These are phyloP conservation scores for Trichosporon coremiiforme DNA, from an alignment of 1,284 basidiomycete species.

Conservation along the genomic window DNA sequence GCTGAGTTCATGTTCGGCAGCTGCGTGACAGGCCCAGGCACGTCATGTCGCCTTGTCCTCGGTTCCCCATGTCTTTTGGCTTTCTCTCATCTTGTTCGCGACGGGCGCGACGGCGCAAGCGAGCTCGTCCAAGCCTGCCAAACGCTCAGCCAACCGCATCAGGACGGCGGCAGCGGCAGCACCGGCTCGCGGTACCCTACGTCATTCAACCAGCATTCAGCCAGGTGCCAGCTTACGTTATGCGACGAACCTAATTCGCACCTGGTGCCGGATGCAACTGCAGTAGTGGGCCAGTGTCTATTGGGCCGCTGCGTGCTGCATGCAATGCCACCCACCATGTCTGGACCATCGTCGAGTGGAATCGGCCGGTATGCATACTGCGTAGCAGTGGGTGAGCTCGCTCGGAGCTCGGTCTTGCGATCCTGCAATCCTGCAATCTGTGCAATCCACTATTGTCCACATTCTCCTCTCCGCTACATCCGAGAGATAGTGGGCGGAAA, in stretches of 20 bases:
- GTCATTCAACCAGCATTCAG: background rate
- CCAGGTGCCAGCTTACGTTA: constrained; percentile 3
- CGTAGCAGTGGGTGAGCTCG: background rate
- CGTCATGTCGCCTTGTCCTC: constrained; percentile 1
- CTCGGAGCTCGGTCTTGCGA: background rate
- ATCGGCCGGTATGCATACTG: constrained; percentile 2
- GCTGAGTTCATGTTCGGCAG: background rate
- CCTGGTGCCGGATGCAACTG: constrained; percentile 10
- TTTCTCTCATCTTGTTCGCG: background rate
- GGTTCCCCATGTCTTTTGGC: constrained; percentile 7
- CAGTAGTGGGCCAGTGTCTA: background rate
- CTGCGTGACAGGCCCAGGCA: constrained; percentile 9
- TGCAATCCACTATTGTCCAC: too few species aligned
- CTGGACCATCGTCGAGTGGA: background rate
- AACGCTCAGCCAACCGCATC: too few species aligned
- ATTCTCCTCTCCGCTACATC: too few species aligned
- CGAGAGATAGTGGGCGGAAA: background rate
- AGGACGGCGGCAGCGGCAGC: too few species aligned
- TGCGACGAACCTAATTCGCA: constrained; percentile 10
- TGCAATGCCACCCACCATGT: background rate
- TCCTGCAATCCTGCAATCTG: background rate
- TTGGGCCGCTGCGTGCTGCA: background rate
- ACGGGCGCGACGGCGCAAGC: background rate
- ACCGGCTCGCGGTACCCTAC: background rate
- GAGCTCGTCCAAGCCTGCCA: too few species aligned